Evolutionary conservation across 1,139 yeast genomes (phyloP), one percentile per base, ranked within the genome.

Genomic region (Hansenula anomala): DNA sequence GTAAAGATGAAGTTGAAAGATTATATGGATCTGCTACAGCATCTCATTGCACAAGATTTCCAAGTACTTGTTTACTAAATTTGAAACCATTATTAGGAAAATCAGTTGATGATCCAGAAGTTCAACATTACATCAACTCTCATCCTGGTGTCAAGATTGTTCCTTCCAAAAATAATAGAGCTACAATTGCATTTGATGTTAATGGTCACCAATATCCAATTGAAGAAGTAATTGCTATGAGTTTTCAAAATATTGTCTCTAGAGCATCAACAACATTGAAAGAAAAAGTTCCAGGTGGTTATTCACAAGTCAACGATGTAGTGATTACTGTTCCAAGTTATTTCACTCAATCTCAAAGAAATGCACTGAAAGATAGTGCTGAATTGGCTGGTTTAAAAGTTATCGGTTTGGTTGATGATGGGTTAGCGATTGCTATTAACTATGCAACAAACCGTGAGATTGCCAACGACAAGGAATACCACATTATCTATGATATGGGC

Each of bases 221-320:
- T 51, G 97, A 92, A 61, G 97, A 92, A 59, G 57, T 86, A 1
- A 62, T 85, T 37, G 97, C 95, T 6, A 90, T 92, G 98, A 70
- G 73, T 39, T 66, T 92, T 44, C 71, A 73, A 41, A 84, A 87
- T 43, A 69, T 87, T 46, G 77, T 78, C 44, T 54, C 58, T 6
- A 72, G 96, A 42, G 96, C 95, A 2, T 69, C 71, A 26, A 56
- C 53, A 1, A 60, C 77, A 44, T 63, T 82, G 56, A 61, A 63
- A 33, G 68, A 63, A 39, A 60, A 64, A 15, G 59, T 65, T 5
- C 62, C 72, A 8, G 66, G 65, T 14, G 58, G 64, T 0, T 55
- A 55, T 33, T 59, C 63, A 6, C 53, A 52, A 14, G 75, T 83
- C 23, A 72, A 69, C 36, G 96, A 88, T 51, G 76, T 75, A 23